Evolutionary conservation across 495 filamentous ascomycete genomes (phyloP).

Genomic region (Amorphotheca resinae): DNA sequence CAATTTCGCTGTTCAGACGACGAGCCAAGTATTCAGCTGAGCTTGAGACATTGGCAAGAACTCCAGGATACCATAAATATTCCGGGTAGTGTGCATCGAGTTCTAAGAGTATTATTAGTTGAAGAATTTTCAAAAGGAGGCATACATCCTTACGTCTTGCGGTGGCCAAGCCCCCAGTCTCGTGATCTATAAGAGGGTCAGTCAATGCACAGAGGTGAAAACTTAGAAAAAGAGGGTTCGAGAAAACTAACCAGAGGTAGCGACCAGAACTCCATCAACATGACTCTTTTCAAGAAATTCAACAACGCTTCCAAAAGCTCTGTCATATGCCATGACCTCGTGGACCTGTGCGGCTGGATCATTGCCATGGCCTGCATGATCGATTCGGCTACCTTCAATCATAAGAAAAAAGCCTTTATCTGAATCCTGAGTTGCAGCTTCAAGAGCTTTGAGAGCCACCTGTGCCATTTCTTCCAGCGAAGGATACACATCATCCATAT

Average conservation of each 20-base stretch:
- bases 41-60: conserved; percentile 69
- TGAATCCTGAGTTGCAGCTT: conserved; percentile 68
- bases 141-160: conserved; percentile 50
- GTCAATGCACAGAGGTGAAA: no score
- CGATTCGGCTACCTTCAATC: conserved; percentile 94
- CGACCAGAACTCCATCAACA: conserved; percentile 67
- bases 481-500: conserved; percentile 68
- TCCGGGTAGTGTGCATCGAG: conserved; percentile 52
- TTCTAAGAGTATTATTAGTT: conserved; percentile 29
- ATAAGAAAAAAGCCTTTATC: conserved; percentile 96
- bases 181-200: conserved; percentile 61
- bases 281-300: conserved; percentile 69
- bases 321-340: conserved; percentile 88
- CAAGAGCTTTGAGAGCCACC: conserved; percentile 65
- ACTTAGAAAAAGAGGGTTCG: no score
- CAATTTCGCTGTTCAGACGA: conserved; percentile 46
- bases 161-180: conserved; percentile 77
- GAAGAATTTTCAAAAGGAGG: background rate
- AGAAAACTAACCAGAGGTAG: conserved; percentile 41
- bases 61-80: conserved; percentile 78
- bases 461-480: conserved; percentile 85
- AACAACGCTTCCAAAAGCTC: conserved; percentile 65
- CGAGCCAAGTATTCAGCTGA: conserved; percentile 57
- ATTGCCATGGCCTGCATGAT: conserved; percentile 91
- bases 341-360: conserved; percentile 92